phyloP scores from a whole-genome alignment of 768 basidiomycete genomes.

The Macrolepiota fuliginosa region DNA sequence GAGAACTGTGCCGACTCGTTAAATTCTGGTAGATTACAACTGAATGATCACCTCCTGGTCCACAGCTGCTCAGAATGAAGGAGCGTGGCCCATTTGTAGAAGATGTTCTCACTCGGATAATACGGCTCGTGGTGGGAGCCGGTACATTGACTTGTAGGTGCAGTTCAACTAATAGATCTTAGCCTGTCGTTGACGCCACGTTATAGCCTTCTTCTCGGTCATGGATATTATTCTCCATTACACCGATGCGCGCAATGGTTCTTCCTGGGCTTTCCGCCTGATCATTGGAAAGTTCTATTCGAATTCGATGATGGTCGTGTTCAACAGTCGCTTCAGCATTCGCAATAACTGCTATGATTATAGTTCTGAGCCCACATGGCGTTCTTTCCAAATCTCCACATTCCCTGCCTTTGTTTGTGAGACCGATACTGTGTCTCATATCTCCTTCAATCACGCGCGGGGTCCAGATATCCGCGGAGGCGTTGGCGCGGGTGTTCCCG shows the following conservation, averaged over 20 bases:
- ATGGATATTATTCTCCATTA: constrained; percentile 12
- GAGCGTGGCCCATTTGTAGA: background rate
- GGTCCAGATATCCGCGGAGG: background rate
- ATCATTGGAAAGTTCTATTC: constrained; percentile 17
- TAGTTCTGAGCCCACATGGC: background rate
- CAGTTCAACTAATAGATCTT: background rate
- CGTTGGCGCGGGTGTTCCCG: background rate
- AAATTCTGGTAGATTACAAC: background rate
- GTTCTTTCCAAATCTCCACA: background rate
- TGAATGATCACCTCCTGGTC: background rate
- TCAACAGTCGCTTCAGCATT: constrained; percentile 14
- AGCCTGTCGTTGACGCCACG: background rate
- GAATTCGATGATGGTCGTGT: constrained; percentile 18
- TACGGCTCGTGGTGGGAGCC: background rate
- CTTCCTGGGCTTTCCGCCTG: constrained; percentile 8
- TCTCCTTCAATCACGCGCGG: background rate
- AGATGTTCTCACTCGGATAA: background rate
- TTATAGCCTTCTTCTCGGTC: background rate
- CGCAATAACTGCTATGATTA: background rate
- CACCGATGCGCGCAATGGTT: constrained; percentile 2
- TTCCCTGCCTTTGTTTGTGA: background rate
- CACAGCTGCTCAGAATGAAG: background rate
- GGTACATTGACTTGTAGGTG: constrained; percentile 7
- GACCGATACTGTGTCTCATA: background rate
- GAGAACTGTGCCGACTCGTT: background rate